phyloP scores from a whole-genome alignment of 2,329 filamentous ascomycete genomes.

The Chaetomiaceae sp. region DNA sequence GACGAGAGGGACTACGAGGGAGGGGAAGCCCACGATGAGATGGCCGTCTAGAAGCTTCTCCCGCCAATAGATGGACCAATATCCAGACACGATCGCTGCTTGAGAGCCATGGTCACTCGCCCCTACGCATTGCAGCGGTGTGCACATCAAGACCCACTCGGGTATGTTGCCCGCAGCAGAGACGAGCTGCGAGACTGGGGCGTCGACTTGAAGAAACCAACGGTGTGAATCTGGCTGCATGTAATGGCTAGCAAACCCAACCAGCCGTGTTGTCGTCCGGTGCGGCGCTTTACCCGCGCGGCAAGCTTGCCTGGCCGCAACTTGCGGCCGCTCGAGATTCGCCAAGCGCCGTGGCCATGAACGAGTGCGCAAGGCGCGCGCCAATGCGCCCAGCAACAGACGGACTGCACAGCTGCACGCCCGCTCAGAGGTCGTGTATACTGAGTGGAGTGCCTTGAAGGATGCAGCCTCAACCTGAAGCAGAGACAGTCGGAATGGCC shows the following conservation, averaged over 20 bases:
- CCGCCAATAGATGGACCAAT: background rate
- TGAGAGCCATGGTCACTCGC: background rate
- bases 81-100: background rate
- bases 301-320: background rate
- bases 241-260: no score
- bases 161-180: background rate
- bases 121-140: background rate
- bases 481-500: background rate
- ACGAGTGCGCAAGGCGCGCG: no score
- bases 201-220: no score
- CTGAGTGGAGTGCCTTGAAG: no score
- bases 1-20: constrained; percentile 2
- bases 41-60: constrained; percentile 11
- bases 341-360: constrained; percentile 1
- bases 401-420: no score
- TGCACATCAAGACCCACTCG: background rate
- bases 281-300: constrained; percentile 3
- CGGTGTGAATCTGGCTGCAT: no score
- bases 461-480: no score
- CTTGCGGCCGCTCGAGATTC: background rate
- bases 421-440: no score
- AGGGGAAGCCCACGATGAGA: constrained; percentile 2
- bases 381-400: no score
- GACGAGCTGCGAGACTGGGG: background rate
- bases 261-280: background rate